Base-by-base conservation (phyloP, 2,329 filamentous ascomycete species). In the Clarireedia monteithiana region DNA sequence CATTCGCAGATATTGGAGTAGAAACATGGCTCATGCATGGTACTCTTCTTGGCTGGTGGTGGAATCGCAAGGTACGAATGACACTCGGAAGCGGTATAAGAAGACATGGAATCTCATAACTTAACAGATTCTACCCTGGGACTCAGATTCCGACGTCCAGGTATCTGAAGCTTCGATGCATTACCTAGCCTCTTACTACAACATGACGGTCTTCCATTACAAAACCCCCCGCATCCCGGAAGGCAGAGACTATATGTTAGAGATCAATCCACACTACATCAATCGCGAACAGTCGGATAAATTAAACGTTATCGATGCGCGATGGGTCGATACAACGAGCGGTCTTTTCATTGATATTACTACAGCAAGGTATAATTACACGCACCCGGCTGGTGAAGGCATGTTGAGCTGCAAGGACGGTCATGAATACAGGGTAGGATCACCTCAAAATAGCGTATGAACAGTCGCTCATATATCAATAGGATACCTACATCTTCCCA, bases 271-370 rank as follows among this genome's bases (percentile, higher is more conserved):
- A 1, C 82, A 85, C 74, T 81, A 86, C 64, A 73, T 75, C 59
- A 78, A 85, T 50, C 74, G 84, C 3, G 77, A 77, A 40, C 78
- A 82, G 38, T 82, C 82, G 50, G 79, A 86, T 63, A 87, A 85
- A 39, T 73, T 79, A 66, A 95, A 95, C 69, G 80, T 92, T 57
- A 94, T 94, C 65, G 89, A 94, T 71, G 89, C 85, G 34, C 79
- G 89, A 58, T 95, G 88, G 88, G 86, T 94, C 64, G 88, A 94
- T 70, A 79, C 79, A 57, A 73, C 74, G 57, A 92, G 84, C 63
- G 89, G 89, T 55, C 77, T 92, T 65, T 95, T 88, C 69, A 84
- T 94, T 69, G 89, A 94, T 69, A 91, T 95, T 66, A 94, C 89
- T 2, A 88, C 82, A n/a, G 73, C 92, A 44, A 81, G 67, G 50